Evolutionary conservation across 2,329 filamentous ascomycete genomes (phyloP).

Genomic region (Nakataea oryzae): DNA sequence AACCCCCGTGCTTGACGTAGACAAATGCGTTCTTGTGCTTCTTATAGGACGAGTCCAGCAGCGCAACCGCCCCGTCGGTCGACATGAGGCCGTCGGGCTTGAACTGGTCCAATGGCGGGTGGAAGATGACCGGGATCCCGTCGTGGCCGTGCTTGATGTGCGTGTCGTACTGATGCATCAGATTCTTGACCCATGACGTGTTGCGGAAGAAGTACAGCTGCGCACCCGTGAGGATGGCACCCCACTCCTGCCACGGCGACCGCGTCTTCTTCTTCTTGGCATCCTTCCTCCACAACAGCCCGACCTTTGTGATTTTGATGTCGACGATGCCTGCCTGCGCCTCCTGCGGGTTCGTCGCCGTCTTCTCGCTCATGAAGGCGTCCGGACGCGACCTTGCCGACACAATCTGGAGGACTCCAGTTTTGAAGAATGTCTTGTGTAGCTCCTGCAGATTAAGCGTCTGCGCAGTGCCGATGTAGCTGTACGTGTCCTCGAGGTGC

Average conservation of each 20-base stretch:
- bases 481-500: conserved; percentile 84
- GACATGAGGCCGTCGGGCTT: conserved; percentile 92
- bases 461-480: conserved; percentile 69
- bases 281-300: conserved; percentile 89
- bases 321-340: conserved; percentile 90
- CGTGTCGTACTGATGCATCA: conserved; percentile 79
- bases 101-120: conserved; percentile 80
- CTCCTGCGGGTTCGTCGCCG: conserved; percentile 72
- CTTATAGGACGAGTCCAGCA: conserved; percentile 78
- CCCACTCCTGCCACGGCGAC: conserved; percentile 99
- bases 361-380: conserved; percentile 85
- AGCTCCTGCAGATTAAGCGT: conserved; percentile 70
- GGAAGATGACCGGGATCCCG: conserved; percentile 74
- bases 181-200: conserved; percentile 78
- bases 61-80: conserved; percentile 81
- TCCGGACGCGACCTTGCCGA: conserved; percentile 88
- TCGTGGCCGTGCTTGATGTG: conserved; percentile 71
- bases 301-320: conserved; percentile 95
- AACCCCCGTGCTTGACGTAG: conserved; percentile 74
- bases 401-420: conserved; percentile 87
- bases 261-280: conserved; percentile 86
- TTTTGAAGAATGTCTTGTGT: conserved; percentile 82
- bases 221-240: conserved; percentile 89
- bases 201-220: conserved; percentile 97
- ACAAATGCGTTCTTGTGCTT: conserved; percentile 94